A percentile compares a stretch with the other conserved stretches of the same genome.
Conservation (phyloP, 2,329 filamentous ascomycete genomes). For the Colletotrichum chrysophilum region DNA sequence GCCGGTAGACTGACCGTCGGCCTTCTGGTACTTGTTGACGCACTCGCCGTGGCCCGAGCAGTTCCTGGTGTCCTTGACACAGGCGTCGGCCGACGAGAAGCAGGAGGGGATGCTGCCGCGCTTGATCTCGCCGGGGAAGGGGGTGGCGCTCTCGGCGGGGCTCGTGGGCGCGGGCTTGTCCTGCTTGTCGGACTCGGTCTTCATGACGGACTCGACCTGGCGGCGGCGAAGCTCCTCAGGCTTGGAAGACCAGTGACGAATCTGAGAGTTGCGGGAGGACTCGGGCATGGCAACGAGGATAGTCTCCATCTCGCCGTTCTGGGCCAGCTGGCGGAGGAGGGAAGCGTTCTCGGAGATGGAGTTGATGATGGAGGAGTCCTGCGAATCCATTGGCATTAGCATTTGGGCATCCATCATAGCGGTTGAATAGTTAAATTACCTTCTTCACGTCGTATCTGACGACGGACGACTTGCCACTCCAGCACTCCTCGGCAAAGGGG, state of each 20-base stretch:
- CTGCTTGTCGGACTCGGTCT: slow-evolving; percentile 27
- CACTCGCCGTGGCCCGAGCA: slow-evolving; percentile 87
- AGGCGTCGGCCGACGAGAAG: slow-evolving; percentile 73
- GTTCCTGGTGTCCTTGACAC: slow-evolving; percentile 71
- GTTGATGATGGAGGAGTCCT: slow-evolving; percentile 41
- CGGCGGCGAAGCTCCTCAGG: slow-evolving; percentile 52
- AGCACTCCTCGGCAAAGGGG: slow-evolving; percentile 49
- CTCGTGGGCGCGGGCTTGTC: slow-evolving; percentile 24
- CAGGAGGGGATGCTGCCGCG: slow-evolving; percentile 68
- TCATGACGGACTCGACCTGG: slow-evolving; percentile 52
- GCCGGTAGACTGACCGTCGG: slow-evolving; percentile 44
- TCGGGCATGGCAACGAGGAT: slow-evolving; percentile 61
- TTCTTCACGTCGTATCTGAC: slow-evolving; percentile 49
- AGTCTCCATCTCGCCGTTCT: slow-evolving; percentile 58
- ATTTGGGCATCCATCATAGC: not conserved
- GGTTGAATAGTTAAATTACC: slow-evolving; percentile 33
- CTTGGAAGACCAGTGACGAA: slow-evolving; percentile 45
- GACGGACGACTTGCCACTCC: slow-evolving; percentile 46
- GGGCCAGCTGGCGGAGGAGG: slow-evolving; percentile 49
- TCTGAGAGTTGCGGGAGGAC: slow-evolving; percentile 39
- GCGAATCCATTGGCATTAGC: not conserved
- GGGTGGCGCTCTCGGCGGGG: slow-evolving; percentile 26
- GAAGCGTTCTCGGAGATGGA: slow-evolving; percentile 49
- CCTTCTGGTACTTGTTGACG: slow-evolving; percentile 64
- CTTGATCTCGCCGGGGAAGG: slow-evolving; percentile 38